Conservation (phyloP, 495 filamentous ascomycete genomes). For the Daldinia concentrica region DNA sequence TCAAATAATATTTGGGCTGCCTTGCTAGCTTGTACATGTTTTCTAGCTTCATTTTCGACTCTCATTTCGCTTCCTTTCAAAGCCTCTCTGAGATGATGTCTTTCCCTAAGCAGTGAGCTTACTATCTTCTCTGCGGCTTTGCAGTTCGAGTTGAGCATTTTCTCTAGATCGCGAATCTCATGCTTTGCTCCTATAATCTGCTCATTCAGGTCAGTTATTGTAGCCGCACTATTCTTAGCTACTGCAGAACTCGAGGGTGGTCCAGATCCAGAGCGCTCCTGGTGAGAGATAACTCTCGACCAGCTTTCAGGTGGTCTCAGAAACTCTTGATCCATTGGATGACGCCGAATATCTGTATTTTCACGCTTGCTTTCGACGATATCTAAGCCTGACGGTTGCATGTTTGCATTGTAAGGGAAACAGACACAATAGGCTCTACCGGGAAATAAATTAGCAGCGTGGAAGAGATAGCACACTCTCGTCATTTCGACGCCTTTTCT, state of each 20-base stretch:
- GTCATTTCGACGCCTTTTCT: background rate
- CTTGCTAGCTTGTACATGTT: background rate
- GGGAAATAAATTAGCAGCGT: background rate
- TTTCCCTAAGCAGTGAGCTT: background rate
- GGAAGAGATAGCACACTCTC: background rate
- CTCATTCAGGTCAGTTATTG: background rate
- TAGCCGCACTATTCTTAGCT: background rate
- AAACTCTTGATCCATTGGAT: constrained; percentile 3
- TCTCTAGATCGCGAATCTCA: constrained; percentile 4
- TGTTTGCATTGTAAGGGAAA: background rate
- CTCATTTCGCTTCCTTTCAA: constrained; percentile 4
- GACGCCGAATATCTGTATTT: background rate
- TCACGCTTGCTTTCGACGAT: background rate
- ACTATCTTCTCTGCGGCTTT: constrained; percentile 6
- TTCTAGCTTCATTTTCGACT: background rate
- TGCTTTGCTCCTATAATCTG: constrained; percentile 5
- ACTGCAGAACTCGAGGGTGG: background rate
- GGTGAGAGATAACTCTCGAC: background rate
- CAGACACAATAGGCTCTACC: background rate
- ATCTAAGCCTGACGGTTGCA: background rate
- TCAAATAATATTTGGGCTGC: background rate
- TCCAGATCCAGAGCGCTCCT: background rate
- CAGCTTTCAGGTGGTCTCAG: background rate
- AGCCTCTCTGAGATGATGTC: background rate
- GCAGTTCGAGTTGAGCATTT: background rate